phyloP scores from a whole-genome alignment of 2,329 filamentous ascomycete species.

The Alternaria angustiovoidea region DNA sequence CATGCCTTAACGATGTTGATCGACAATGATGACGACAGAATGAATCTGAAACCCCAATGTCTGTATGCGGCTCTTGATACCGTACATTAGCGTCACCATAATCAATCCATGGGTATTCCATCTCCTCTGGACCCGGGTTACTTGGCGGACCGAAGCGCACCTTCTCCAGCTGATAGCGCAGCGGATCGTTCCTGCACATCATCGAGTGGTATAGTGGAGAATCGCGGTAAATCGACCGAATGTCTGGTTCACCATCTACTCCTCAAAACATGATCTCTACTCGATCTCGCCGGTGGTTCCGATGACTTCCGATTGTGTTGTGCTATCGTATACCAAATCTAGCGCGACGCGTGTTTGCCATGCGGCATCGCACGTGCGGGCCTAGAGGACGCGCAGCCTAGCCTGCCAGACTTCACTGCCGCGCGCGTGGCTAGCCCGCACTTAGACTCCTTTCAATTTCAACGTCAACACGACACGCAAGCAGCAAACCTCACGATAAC shows the following conservation, averaged over 20 bases:
- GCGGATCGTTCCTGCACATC: conserved; percentile 1
- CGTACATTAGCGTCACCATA: background rate
- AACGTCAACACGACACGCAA: conserved; percentile 3
- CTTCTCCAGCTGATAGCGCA: background rate
- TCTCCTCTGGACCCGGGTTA: background rate
- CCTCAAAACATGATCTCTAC: background rate
- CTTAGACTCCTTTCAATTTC: background rate
- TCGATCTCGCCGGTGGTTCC: background rate
- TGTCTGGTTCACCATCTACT: background rate
- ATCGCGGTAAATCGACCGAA: background rate
- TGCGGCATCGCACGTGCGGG: conserved; percentile 3
- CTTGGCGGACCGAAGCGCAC: conserved; percentile 3
- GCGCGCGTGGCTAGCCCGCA: background rate
- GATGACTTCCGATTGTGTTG: background rate
- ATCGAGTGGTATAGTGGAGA: background rate
- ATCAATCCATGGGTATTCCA: background rate
- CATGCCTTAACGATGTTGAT: background rate
- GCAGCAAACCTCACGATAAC: background rate
- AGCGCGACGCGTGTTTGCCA: background rate
- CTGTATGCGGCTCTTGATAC: background rate
- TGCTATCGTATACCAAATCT: background rate
- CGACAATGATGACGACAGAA: background rate
- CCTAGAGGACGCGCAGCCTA: background rate
- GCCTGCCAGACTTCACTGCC: background rate
- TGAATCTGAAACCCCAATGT: background rate